These are phyloP conservation scores for Barbatosphaeria neglecta DNA, from an alignment of 495 filamentous ascomycete species.

Conservation along the genomic window DNA sequence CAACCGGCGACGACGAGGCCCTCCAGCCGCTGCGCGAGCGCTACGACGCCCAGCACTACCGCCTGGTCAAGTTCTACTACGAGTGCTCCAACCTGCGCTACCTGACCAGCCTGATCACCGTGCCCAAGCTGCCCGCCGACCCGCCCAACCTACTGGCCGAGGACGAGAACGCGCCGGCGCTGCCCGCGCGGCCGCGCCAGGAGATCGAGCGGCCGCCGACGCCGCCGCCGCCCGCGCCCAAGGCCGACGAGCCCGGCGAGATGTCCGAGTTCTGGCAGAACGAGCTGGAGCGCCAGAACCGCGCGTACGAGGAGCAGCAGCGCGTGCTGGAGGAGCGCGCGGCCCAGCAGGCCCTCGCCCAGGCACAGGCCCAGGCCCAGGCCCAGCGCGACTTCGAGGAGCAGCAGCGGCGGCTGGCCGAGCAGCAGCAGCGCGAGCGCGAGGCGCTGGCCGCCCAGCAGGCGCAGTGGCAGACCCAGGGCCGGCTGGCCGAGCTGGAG, in stretches of 20 bases:
- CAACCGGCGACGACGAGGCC: conserved; percentile 91
- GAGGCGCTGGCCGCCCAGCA: conserved; percentile 82
- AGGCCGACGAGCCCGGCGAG: conserved; percentile 72
- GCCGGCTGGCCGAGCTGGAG: conserved; percentile 85
- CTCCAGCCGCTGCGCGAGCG: conserved; percentile 74
- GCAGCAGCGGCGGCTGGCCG: conserved; percentile 75
- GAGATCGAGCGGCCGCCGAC: conserved; percentile 55
- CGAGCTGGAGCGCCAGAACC: conserved; percentile 78
- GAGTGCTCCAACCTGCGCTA: conserved; percentile 97
- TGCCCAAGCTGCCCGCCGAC: conserved; percentile 90
- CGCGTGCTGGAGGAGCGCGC: conserved; percentile 56
- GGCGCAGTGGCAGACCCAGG: conserved; percentile 82
- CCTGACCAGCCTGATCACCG: conserved; percentile 87
- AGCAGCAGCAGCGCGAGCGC: conserved; percentile 83
- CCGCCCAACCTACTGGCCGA: conserved; percentile 80
- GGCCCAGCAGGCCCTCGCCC: conserved; percentile 59
- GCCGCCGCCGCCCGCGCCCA: conserved; percentile 49
- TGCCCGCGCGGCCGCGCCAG: conserved; percentile 71
- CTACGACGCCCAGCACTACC: conserved; percentile 92
- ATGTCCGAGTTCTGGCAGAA: conserved; percentile 98
- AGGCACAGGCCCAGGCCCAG: conserved; percentile 69
- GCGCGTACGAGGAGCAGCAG: conserved; percentile 90
- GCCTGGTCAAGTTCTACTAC: conserved; percentile 94
- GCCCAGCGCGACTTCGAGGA: conserved; percentile 91
- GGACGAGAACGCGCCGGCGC: conserved; percentile 67